Percentiles rank a stretch among this genome's conserved stretches.
phyloP scores from a whole-genome alignment of 2,329 filamentous ascomycete species.

The Fusarium zealandicum region DNA sequence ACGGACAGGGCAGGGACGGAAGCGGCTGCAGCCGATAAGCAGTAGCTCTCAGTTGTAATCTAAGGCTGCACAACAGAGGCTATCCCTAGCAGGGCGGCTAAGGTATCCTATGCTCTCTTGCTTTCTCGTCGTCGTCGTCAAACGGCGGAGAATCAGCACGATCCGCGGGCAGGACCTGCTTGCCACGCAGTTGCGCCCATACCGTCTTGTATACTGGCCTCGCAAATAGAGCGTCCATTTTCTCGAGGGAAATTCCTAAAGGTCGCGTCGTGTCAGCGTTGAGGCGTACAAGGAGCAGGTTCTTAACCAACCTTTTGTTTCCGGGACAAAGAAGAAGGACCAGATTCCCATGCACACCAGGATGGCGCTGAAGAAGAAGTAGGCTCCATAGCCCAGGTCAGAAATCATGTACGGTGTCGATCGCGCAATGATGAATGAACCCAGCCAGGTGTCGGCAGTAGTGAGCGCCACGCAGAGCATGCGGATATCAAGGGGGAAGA shows the following conservation, averaged over 20 bases:
- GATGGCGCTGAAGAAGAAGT: conserved; percentile 60
- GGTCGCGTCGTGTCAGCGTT: conserved; percentile 17
- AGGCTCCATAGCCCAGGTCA: conserved; percentile 56
- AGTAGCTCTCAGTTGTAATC: conserved; percentile 8
- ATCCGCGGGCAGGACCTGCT: conserved; percentile 21
- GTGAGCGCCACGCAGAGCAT: conserved; percentile 48
- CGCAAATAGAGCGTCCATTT: conserved; percentile 51
- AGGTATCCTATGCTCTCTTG: conserved; percentile 34
- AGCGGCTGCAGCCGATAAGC: conserved; percentile 22
- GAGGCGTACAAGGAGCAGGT: not conserved
- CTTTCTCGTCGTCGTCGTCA: conserved; percentile 30
- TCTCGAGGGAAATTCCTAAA: conserved; percentile 53
- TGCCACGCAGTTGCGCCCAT: conserved; percentile 40
- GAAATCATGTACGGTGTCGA: conserved; percentile 53
- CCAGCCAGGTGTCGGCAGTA: conserved; percentile 49
- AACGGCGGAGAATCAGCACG: conserved; percentile 36
- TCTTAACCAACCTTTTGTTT: conserved; percentile 54
- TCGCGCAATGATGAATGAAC: conserved; percentile 50
- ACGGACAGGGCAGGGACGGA: not conserved
- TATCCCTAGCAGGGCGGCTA: conserved; percentile 11
- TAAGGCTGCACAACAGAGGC: conserved; percentile 18
- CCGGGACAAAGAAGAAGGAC: conserved; percentile 58
- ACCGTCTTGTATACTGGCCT: conserved; percentile 45
- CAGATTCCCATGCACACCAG: conserved; percentile 55
- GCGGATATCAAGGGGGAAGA: conserved; percentile 52